Base-by-base conservation (phyloP, 2,329 filamentous ascomycete species). In the Blastomyces emzantsi region DNA sequence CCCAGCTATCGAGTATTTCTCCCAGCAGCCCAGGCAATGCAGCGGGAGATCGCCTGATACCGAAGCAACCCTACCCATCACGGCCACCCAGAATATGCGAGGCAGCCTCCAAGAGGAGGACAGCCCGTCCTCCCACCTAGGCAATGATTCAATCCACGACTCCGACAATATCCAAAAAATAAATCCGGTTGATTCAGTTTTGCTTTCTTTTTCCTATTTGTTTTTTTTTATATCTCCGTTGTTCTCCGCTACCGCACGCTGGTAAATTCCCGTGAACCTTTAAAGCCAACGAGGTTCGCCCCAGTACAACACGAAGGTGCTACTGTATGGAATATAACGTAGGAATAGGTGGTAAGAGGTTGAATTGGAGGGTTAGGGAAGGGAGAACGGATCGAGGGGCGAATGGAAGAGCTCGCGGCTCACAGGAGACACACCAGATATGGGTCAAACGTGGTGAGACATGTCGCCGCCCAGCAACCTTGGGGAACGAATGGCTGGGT, bases 61-160 rank as follows among this genome's bases (percentile, higher is more conserved):
- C 52, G 49, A 45, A 28, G 30, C 62, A 60, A 36, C 2, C 30
- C 55, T 41, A 36, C 54, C 63, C 64, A 67, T 67, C 58, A 64
- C 64, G 61, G 39, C 60, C 28, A 33, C 59, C 64, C 54, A 49
- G 13, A 52, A 62, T 41, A 47, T 52, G 33, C 43, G 64, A 64
- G 64, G 62, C 62, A 54, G 64, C 64, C 64, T 63, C 64, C 65
- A 28, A 54, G 60, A 61, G 65, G 65, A 67, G 65, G 64, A 67
- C 60, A 51, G 64, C 57, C 65, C 64, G 62, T 63, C 64, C 65
- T 63, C 64, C 64, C 45, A 57, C 49, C 49, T 15, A 15, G 25
- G 25, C 49, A 52, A 51, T n/a, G 30, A n/a, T 49, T 60, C 54
- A 45, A 62, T 60, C 65, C 65, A 64, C 58, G 33, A 43, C 47